Evolutionary conservation across 192 early-diverging fungal genomes (phyloP).

Genomic region (Chytriomyces sp.): DNA sequence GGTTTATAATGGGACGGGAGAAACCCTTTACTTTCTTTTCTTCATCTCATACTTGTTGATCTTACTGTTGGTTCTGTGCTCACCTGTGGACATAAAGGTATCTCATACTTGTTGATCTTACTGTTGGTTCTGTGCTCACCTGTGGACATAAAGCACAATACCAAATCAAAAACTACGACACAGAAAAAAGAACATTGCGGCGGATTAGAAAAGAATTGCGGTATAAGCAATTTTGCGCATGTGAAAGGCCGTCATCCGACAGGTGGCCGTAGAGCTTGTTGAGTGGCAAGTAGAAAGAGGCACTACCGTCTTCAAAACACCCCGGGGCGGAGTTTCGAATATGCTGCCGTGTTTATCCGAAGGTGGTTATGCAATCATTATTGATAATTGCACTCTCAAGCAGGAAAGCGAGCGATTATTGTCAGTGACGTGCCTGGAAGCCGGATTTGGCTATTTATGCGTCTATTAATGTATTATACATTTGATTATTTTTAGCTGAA

Average conservation of each 20-base stretch:
- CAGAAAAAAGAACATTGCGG: slow-evolving; percentile 14
- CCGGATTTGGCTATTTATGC: too few relatives aligned
- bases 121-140: too few relatives aligned
- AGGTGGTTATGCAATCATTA: slow-evolving; percentile 36
- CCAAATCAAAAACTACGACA: slow-evolving; percentile 30
- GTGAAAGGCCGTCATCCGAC: slow-evolving; percentile 14
- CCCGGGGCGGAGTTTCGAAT: slow-evolving; percentile 36
- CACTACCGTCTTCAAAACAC: slow-evolving; percentile 36
- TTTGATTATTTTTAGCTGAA: too few relatives aligned
- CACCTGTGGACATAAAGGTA: too few relatives aligned
- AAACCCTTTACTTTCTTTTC: too few relatives aligned
- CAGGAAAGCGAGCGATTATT: slow-evolving; percentile 7
- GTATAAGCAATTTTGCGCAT: slow-evolving; percentile 22
- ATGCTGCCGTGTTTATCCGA: slow-evolving; percentile 38
- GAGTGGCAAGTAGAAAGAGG: slow-evolving; percentile 21
- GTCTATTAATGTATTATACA: too few relatives aligned
- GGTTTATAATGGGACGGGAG: too few relatives aligned
- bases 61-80: too few relatives aligned
- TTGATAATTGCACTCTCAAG: slow-evolving; percentile 46
- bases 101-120: too few relatives aligned
- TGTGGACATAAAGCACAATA: too few relatives aligned
- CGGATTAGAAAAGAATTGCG: slow-evolving; percentile 11
- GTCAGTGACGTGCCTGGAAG: slow-evolving; percentile 18
- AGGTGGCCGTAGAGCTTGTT: slow-evolving; percentile 14
- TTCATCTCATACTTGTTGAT: too few relatives aligned